These are phyloP conservation scores for Eragrostis curvula DNA, from an alignment of 176 grass and related monocot genomes.

Conservation along the genomic window DNA sequence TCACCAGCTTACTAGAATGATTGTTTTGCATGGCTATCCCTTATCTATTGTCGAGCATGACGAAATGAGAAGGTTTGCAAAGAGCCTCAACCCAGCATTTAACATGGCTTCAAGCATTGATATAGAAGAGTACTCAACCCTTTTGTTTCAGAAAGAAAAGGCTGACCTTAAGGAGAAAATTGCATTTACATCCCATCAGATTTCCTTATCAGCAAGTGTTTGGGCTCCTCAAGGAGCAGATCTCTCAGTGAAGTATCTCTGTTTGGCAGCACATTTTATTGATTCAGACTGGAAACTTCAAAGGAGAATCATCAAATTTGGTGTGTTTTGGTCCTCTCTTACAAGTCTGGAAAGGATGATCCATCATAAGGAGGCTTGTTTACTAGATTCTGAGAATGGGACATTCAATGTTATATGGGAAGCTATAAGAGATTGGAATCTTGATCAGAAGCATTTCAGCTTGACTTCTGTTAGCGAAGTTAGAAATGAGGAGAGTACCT, in stretches of 20 bases:
- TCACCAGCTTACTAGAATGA: slow-evolving; percentile 52
- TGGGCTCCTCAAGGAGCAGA: slow-evolving; percentile 47
- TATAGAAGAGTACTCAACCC: slow-evolving; percentile 56
- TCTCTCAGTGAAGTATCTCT: slow-evolving; percentile 51
- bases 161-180: slow-evolving; percentile 62
- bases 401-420: slow-evolving; percentile 53
- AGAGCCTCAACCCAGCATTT: slow-evolving; percentile 53
- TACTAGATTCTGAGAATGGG: slow-evolving; percentile 47
- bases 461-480: slow-evolving; percentile 46
- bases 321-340: slow-evolving; percentile 45
- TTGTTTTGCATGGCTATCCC: slow-evolving; percentile 58
- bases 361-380: slow-evolving; percentile 44
- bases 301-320: slow-evolving; percentile 62
- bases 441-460: slow-evolving; percentile 55
- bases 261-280: slow-evolving; percentile 52
- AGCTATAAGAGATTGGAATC: slow-evolving; percentile 65
- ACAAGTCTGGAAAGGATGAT: slow-evolving; percentile 57
- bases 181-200: slow-evolving; percentile 28
- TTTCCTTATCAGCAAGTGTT: slow-evolving; percentile 61
- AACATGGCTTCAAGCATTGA: slow-evolving; percentile 58
- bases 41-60: slow-evolving; percentile 59
- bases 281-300: slow-evolving; percentile 59
- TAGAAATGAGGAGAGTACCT: slow-evolving; percentile 23
- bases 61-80: slow-evolving; percentile 62
- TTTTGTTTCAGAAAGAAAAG: slow-evolving; percentile 62